A percentile compares a stretch with the other conserved stretches of the same genome.
Evolutionary conservation across 2,329 filamentous ascomycete species (phyloP).

Genomic region (Cladophialophora carrionii): DNA sequence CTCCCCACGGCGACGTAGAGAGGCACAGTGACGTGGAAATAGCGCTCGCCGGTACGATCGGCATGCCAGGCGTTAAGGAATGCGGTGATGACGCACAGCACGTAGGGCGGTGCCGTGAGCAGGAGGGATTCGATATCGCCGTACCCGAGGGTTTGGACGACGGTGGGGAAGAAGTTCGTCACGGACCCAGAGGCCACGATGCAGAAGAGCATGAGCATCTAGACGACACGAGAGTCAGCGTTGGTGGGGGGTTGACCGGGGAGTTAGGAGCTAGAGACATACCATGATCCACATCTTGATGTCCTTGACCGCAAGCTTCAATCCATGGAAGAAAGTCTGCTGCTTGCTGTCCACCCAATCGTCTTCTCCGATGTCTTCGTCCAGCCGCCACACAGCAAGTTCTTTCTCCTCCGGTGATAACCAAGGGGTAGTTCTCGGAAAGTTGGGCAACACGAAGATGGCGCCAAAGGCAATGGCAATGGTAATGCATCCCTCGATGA

Average conservation of each 20-base stretch:
- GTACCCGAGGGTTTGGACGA: constrained; percentile 70
- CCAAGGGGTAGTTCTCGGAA: constrained; percentile 64
- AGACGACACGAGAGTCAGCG: not conserved
- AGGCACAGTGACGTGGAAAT: constrained; percentile 67
- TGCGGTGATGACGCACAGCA: constrained; percentile 60
- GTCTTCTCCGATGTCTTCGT: constrained; percentile 67
- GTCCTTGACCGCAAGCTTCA: constrained; percentile 61
- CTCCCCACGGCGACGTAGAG: constrained; percentile 64
- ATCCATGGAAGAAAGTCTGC: constrained; percentile 46
- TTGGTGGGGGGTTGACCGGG: not conserved
- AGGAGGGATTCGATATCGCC: constrained; percentile 60
- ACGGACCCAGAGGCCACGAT: constrained; percentile 58
- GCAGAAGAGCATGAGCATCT: constrained; percentile 60
- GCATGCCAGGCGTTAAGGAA: constrained; percentile 62
- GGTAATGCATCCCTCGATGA: constrained; percentile 58
- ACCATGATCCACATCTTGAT: constrained; percentile 65
- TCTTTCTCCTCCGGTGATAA: constrained; percentile 62
- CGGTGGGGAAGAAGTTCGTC: constrained; percentile 71
- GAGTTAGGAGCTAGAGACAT: constrained; percentile 22
- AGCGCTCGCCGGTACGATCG: constrained; percentile 71
- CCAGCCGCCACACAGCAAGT: constrained; percentile 63
- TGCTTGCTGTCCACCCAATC: constrained; percentile 63
- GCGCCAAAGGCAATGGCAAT: constrained; percentile 48
- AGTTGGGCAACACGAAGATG: constrained; percentile 64
- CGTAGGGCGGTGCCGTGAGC: constrained; percentile 55